phyloP scores from a whole-genome alignment of 192 early-diverging fungal species.

The Cladochytrium replicatum region DNA sequence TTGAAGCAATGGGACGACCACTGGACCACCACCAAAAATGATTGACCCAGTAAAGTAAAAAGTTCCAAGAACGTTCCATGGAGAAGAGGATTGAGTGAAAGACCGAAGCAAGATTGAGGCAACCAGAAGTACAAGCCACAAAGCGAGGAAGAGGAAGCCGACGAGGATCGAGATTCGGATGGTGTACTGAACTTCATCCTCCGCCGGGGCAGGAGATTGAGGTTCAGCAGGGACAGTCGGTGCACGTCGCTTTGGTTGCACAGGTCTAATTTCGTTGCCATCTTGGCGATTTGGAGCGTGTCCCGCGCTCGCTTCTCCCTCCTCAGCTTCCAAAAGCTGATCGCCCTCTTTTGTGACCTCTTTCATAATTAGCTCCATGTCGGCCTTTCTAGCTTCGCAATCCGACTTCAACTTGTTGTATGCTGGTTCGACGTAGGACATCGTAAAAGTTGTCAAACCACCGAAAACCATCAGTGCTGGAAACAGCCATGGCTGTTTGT shows the following conservation, averaged over 20 bases:
- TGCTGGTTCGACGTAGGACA: background rate
- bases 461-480: slow-evolving; percentile 46
- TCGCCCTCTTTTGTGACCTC: slow-evolving; percentile 1
- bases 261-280: background rate
- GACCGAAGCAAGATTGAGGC: slow-evolving; percentile 20
- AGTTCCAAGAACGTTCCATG: slow-evolving; percentile 13
- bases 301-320: no score
- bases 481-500: slow-evolving; percentile 28
- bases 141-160: no score
- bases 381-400: background rate
- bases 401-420: background rate
- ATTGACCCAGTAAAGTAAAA: slow-evolving; percentile 46
- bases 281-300: slow-evolving; percentile 3
- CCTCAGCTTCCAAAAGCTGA: slow-evolving; percentile 10
- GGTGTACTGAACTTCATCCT: background rate
- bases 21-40: slow-evolving; percentile 58
- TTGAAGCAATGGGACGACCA: slow-evolving; percentile 46
- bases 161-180: slow-evolving; percentile 14
- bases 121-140: slow-evolving; percentile 27
- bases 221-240: no score
- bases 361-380: background rate
- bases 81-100: background rate
- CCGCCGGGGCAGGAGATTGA: background rate
- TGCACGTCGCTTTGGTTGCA: background rate
- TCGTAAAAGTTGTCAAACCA: slow-evolving; percentile 17